These are phyloP conservation scores for Citrullus colocynthis DNA, from an alignment of 306 rosid species.

Conservation along the genomic window DNA sequence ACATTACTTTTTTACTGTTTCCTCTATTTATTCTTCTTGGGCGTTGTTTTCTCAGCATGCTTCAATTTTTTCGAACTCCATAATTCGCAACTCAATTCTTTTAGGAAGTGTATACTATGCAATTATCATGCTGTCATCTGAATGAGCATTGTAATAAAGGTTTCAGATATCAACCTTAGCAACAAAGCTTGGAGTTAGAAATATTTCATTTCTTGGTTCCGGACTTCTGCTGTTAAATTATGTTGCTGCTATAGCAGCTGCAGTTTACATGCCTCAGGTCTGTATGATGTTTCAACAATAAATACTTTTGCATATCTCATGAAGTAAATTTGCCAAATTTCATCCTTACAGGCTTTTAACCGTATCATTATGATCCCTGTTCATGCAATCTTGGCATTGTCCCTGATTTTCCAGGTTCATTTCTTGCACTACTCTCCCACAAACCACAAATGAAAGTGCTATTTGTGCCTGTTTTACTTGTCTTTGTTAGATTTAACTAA, in stretches of 20 bases:
- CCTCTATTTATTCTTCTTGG: neutral
- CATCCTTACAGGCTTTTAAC: constrained; percentile 70
- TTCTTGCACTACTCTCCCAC: neutral
- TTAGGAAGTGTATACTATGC: neutral
- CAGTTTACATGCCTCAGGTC: constrained; percentile 78
- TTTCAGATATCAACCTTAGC: constrained; percentile 92
- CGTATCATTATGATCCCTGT: constrained; percentile 60
- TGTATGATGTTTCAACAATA: neutral
- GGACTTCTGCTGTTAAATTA: constrained; percentile 81
- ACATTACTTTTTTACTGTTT: neutral
- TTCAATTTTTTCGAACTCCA: neutral
- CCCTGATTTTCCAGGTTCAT: constrained; percentile 75
- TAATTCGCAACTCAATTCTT: neutral
- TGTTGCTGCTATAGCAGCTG: constrained; percentile 53
- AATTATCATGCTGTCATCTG: neutral
- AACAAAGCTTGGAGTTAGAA: constrained; percentile 80
- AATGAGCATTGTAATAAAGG: constrained; percentile 24
- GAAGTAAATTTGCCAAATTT: constrained; percentile 5
- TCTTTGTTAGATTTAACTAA: neutral
- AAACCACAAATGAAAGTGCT: neutral
- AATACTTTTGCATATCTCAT: neutral
- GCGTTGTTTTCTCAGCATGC: neutral
- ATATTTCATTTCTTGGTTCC: constrained; percentile 83
- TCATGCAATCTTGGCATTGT: constrained; percentile 49
- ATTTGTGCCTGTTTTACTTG: neutral